These are phyloP conservation scores for Xerocomellus dryophilus DNA, from an alignment of 768 basidiomycete genomes.

Conservation along the genomic window DNA sequence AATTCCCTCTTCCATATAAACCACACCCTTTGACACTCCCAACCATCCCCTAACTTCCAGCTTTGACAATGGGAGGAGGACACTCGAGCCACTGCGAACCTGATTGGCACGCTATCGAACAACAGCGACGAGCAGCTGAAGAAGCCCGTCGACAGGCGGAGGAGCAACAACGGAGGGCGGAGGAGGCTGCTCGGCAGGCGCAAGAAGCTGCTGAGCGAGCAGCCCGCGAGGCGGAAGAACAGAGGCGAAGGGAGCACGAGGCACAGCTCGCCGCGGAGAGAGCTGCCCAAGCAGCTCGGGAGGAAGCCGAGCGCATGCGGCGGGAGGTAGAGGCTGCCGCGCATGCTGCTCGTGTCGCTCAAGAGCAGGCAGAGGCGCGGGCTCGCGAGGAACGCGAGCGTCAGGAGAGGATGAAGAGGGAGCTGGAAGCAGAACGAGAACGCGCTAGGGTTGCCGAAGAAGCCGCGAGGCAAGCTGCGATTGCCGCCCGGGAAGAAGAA, in stretches of 20 bases:
- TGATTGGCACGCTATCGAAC: slow-evolving; percentile 24
- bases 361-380: slow-evolving; percentile 23
- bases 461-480: slow-evolving; percentile 22
- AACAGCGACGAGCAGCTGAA: slow-evolving; percentile 17
- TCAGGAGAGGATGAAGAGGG: slow-evolving; percentile 14
- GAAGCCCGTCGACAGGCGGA: slow-evolving; percentile 22
- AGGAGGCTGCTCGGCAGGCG: slow-evolving; percentile 21
- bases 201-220: slow-evolving; percentile 24
- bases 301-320: slow-evolving; percentile 24
- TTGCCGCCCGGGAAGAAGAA: slow-evolving; percentile 26
- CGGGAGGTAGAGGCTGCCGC: slow-evolving; percentile 21
- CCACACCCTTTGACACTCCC: neutral
- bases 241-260: slow-evolving; percentile 12
- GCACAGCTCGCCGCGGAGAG: slow-evolving; percentile 20
- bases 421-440: slow-evolving; percentile 23
- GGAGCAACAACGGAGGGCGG: slow-evolving; percentile 13
- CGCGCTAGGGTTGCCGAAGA: slow-evolving; percentile 20
- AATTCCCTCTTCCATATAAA: neutral
- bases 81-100: slow-evolving; percentile 26
- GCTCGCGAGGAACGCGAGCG: slow-evolving; percentile 25
- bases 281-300: slow-evolving; percentile 23
- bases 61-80: slow-evolving; percentile 23
- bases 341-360: slow-evolving; percentile 23
- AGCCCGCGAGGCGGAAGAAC: slow-evolving; percentile 21
- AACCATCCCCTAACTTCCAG: neutral